Evolutionary conservation across 2,329 filamentous ascomycete species (phyloP).

Genomic region (Pestalotiopsis sp.): DNA sequence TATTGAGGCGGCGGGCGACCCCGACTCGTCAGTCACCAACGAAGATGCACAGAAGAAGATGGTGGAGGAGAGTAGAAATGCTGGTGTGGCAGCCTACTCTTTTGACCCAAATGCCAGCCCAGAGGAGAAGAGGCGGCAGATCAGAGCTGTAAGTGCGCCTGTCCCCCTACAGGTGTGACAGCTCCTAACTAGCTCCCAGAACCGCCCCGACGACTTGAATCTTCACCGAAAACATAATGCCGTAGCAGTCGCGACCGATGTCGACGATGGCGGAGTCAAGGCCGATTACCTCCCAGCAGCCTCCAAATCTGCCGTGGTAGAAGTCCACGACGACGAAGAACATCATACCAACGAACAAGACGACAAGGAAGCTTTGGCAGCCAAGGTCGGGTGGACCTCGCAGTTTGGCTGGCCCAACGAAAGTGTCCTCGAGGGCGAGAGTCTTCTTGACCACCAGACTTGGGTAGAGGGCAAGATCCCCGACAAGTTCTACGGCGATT

Average conservation of each 20-base stretch:
- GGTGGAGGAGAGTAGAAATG: conserved; percentile 76
- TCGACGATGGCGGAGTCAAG: conserved; percentile 69
- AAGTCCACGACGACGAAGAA: conserved; percentile 51
- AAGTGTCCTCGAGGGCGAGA: conserved; percentile 60
- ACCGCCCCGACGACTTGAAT: conserved; percentile 66
- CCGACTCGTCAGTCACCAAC: conserved; percentile 67
- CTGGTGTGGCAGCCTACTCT: conserved; percentile 77
- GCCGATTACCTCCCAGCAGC: conserved; percentile 79
- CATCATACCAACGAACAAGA: conserved; percentile 56
- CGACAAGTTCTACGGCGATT: conserved; percentile 93
- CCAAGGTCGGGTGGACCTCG: conserved; percentile 83
- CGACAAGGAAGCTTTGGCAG: conserved; percentile 53
- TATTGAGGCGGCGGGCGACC: conserved; percentile 75
- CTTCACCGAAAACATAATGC: conserved; percentile 64
- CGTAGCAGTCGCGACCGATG: conserved; percentile 76
- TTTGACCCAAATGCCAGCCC: conserved; percentile 86
- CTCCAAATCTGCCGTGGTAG: conserved; percentile 69
- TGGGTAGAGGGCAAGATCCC: conserved; percentile 82
- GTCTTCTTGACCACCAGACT: conserved; percentile 83
- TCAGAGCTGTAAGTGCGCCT: conserved; percentile 64
- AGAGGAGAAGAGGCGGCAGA: conserved; percentile 83
- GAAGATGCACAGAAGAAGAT: conserved; percentile 74
- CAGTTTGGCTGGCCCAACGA: conserved; percentile 74
- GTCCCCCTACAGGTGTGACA: not conserved
- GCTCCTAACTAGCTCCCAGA: conserved; percentile 42